phyloP scores from a whole-genome alignment of 2,329 filamentous ascomycete species.

The Cryoendolithus antarcticus region DNA sequence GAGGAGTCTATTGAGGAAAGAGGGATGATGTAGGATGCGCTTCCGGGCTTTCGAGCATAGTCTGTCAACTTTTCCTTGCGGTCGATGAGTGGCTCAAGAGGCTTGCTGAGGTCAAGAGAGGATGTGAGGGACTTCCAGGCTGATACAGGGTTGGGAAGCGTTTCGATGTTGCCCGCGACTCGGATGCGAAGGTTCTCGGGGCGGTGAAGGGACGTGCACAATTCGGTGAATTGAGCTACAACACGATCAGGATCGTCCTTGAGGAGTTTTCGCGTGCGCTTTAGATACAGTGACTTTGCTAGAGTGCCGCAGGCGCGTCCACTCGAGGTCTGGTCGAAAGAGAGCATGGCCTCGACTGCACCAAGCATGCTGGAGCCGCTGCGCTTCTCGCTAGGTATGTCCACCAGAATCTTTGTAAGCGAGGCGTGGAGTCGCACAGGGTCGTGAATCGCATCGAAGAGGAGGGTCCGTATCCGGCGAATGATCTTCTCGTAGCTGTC shows the following conservation, averaged over 20 bases:
- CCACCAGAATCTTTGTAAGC: constrained; percentile 72
- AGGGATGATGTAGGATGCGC: constrained; percentile 66
- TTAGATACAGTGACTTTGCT: constrained; percentile 78
- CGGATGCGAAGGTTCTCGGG: constrained; percentile 78
- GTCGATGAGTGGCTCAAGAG: constrained; percentile 58
- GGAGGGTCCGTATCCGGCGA: constrained; percentile 70
- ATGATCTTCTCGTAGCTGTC: constrained; percentile 77
- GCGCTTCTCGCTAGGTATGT: constrained; percentile 85
- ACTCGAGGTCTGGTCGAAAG: constrained; percentile 65
- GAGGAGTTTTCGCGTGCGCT: constrained; percentile 69
- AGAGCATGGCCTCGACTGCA: constrained; percentile 60
- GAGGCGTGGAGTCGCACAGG: constrained; percentile 48
- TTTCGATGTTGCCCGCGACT: constrained; percentile 68
- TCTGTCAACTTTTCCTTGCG: constrained; percentile 60
- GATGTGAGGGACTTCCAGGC: constrained; percentile 59
- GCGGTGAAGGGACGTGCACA: constrained; percentile 65
- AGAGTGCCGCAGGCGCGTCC: constrained; percentile 68
- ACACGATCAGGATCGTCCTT: constrained; percentile 64
- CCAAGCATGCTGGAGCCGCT: constrained; percentile 58
- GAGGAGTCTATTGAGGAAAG: constrained; percentile 91
- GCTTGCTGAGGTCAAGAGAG: constrained; percentile 38
- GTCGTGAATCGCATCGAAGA: constrained; percentile 85
- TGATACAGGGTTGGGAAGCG: constrained; percentile 61
- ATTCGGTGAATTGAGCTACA: constrained; percentile 61
- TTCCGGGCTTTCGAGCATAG: constrained; percentile 63